Evolutionary conservation across 2,329 filamentous ascomycete genomes (phyloP), one percentile per base, ranked within the genome.

Genomic region (Knoxdaviesia proteae): DNA sequence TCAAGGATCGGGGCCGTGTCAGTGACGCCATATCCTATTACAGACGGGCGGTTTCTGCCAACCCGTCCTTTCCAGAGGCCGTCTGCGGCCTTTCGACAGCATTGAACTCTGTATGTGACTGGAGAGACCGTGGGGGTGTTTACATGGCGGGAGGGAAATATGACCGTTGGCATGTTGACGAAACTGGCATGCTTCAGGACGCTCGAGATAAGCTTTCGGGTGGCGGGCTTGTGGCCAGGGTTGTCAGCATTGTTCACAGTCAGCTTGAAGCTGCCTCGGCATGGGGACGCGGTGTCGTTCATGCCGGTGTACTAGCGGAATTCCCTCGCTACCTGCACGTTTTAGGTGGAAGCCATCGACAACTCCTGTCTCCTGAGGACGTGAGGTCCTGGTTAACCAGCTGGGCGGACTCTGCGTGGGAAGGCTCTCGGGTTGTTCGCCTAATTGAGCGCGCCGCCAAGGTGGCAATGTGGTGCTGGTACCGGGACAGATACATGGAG

Each of bases 41-140:
- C 62, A 83, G 76, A 53, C 75, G 87, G 48, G 90, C 90, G 36
- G 88, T 98, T 7, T 69, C 71, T 34, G 77, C 87, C n/a, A 98
- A 90, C 51, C 88, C 90, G 0, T 81, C 93, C 34, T 98, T 98
- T 60, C 84, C 90, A 1, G 90, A 98, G 61, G 90, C 90, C 6
- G 88, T 98, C 0, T 98, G 90, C 57, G 90, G 90, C 6, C 69
- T 98, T 42, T 87, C 86, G 2, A 96, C 93, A 45, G 88, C 90
- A 1, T 65, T 98, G 42, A 96, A 94, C 55, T 96, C 90, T 6
- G 87, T 98, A 5, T 98, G 90, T 56, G 82, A 88, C 53, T 98
- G 90, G 90, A 72, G 74, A 52, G 84, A 84, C 32, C 76, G 90
- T 48, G 90, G 90, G 47, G 90, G 90, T 1, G 79, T 93, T 39